phyloP scores from a whole-genome alignment of 2,329 filamentous ascomycete species.

The Calonectria leucothoes region DNA sequence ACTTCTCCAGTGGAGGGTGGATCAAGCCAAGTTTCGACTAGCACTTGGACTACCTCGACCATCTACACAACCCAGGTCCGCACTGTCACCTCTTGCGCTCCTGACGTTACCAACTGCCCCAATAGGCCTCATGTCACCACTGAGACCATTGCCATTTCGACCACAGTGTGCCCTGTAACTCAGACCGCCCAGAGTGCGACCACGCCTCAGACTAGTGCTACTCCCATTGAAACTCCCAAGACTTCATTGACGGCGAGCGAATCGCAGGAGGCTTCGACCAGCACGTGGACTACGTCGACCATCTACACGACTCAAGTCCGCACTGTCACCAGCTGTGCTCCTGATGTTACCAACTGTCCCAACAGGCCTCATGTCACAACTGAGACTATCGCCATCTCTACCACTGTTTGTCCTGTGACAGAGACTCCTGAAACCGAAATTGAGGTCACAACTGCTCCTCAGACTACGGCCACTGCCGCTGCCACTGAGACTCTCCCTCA shows the following conservation, averaged over 20 bases:
- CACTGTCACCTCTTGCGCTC: slow-evolving; percentile 45
- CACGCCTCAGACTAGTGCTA: neutral
- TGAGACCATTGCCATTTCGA: slow-evolving; percentile 45
- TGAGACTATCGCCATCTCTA: slow-evolving; percentile 39
- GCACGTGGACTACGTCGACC: neutral
- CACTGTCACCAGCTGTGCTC: neutral
- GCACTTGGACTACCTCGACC: slow-evolving; percentile 45
- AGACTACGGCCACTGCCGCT: neutral
- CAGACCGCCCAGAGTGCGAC: neutral
- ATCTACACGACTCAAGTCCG: neutral
- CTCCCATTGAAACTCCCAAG: neutral
- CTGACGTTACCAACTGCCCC: slow-evolving; percentile 46
- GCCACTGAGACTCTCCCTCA: neutral
- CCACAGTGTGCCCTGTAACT: slow-evolving; percentile 39
- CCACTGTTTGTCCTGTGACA: neutral
- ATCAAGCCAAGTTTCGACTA: neutral
- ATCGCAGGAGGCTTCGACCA: neutral
- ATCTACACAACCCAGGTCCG: slow-evolving; percentile 44
- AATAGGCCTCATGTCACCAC: slow-evolving; percentile 39
- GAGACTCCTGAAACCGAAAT: neutral
- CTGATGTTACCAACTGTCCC: neutral
- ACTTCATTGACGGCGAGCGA: neutral
- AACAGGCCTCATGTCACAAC: slow-evolving; percentile 37
- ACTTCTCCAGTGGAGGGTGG: neutral
- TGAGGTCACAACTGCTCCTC: neutral